These are phyloP conservation scores for Apocynum venetum DNA, from an alignment of 257 asterid genomes.

Conservation along the genomic window DNA sequence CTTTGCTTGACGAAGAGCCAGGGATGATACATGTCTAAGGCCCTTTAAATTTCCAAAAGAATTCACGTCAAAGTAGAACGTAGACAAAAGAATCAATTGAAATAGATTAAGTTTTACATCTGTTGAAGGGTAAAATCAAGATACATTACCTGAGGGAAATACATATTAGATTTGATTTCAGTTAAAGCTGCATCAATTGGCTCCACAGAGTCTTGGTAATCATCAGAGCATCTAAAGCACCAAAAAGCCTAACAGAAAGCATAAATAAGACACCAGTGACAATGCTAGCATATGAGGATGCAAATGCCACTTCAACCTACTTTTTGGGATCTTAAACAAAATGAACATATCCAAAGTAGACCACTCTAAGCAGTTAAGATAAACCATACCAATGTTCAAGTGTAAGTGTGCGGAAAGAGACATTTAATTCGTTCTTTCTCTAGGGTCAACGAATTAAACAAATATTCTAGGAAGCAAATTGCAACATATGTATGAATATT, in stretches of 20 bases:
- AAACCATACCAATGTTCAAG: neutral
- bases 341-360: neutral
- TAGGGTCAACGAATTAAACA: neutral
- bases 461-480: neutral
- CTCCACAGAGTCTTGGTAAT: constrained; percentile 44
- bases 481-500: neutral
- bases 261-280: neutral
- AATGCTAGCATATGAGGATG: neutral
- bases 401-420: neutral
- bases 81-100: neutral
- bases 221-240: constrained; percentile 40
- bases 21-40: constrained; percentile 45
- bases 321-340: neutral
- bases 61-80: neutral
- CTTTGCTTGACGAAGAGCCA: constrained; percentile 42
- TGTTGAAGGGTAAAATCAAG: neutral
- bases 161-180: constrained; percentile 37
- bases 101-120: neutral
- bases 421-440: neutral
- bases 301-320: neutral
- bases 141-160: constrained; percentile 53
- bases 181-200: constrained; percentile 57
- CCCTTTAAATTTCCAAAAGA: constrained; percentile 37
- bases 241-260: constrained; percentile 40
- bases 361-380: neutral